Evolutionary conservation across 169 alveolate genomes (phyloP).

Genomic region (Plasmodium sp.): DNA sequence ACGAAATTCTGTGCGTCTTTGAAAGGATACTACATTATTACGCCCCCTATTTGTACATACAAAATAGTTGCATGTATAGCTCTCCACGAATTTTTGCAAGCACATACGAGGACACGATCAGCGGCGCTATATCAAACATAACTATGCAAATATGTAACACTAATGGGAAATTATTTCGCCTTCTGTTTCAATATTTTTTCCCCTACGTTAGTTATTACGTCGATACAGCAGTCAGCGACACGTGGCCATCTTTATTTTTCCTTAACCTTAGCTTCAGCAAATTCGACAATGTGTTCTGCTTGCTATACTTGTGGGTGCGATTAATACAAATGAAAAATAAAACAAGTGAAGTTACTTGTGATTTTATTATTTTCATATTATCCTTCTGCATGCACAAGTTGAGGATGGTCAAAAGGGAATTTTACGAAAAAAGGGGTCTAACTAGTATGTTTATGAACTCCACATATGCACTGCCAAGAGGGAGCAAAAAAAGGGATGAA

Average conservation of each 20-base stretch:
- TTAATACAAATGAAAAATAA: slow-evolving; percentile 47
- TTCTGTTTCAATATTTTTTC: slow-evolving; percentile 55
- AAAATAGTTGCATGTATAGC: neutral
- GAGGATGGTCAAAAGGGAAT: slow-evolving; percentile 1
- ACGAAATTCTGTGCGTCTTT: slow-evolving; percentile 69
- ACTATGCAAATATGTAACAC: slow-evolving; percentile 46
- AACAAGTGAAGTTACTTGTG: slow-evolving; percentile 31
- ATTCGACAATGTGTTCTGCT: slow-evolving; percentile 50
- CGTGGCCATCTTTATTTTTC: slow-evolving; percentile 61
- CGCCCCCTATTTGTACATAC: slow-evolving; percentile 62
- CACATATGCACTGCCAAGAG: neutral
- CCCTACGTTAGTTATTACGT: slow-evolving; percentile 44
- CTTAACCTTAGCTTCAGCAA: slow-evolving; percentile 59
- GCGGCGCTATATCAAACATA: neutral
- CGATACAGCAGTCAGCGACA: slow-evolving; percentile 33
- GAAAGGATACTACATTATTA: slow-evolving; percentile 62
- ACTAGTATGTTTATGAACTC: neutral
- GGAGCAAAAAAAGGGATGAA: neutral
- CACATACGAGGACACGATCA: neutral
- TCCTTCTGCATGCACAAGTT: slow-evolving; percentile 50
- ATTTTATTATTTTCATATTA: slow-evolving; percentile 54
- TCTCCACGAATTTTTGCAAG: neutral
- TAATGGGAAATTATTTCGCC: slow-evolving; percentile 42
- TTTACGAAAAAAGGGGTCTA: slow-evolving; percentile 21
- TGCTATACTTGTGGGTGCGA: slow-evolving; percentile 43